Base-by-base conservation (phyloP, 306 rosid species). In the Ochetophila trinervis region DNA sequence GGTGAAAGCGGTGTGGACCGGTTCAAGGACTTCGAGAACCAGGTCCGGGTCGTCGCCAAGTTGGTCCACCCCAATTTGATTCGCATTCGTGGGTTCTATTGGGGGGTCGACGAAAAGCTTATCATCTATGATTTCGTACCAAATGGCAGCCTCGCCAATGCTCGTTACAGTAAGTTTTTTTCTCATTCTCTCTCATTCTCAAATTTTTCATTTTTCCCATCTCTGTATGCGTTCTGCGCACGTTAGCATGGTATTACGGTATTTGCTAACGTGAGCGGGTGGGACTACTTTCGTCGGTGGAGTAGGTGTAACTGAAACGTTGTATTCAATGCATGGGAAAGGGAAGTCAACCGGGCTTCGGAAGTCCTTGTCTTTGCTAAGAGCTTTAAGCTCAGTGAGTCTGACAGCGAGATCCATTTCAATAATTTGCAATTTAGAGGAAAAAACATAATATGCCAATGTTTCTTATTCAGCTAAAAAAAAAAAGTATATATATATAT, bases 121-220 rank as follows among this genome's bases (percentile, higher is more conserved):
- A 83, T 93, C 51, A 86, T 93, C 89, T 93, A 93, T 27, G 99
- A 93, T 21, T 93, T 83, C 71, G 90, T 93, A 40, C 97, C 99
- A 1, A 93, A 93, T 68, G 97, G 97, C 4, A 78, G 96, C 80
- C 96, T 93, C 14, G 97, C 97, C 76, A 90, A 87, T 22, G 94
- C 95, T 57, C 97, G 97, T 62, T 90, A 87, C 94, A 87, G 99
- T 93, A 54, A 87, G 96, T 60, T 37, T 44, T 12, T 49, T 18
- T 8, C 3, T n/a, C n/a, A n/a, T n/a, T n/a, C n/a, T n/a, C n/a
- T n/a, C n/a, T n/a, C n/a, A n/a, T n/a, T n/a, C n/a, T n/a, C n/a
- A n/a, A n/a, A n/a, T 23, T 17, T 55, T 24, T 63, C 21, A 30
- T 19, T n/a, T 11, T 12, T 18, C 42, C 13, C 45, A 0, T 45